Evolutionary conservation across 2,329 filamentous ascomycete genomes (phyloP).

Genomic region (Trichoderma sp.): DNA sequence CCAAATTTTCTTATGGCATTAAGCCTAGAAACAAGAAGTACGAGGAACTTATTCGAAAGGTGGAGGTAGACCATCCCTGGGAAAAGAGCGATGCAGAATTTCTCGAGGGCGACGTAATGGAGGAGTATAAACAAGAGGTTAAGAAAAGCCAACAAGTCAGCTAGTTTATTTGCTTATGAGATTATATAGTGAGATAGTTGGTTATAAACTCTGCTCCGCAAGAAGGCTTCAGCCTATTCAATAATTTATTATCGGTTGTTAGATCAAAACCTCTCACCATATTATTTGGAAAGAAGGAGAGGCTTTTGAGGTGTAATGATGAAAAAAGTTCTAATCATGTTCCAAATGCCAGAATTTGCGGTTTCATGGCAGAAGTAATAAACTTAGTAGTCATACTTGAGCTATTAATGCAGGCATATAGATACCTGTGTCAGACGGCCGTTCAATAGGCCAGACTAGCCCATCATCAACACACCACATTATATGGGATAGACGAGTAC

Average conservation of each 20-base stretch:
- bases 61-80: slow-evolving; percentile 9
- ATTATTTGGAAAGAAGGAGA: neutral
- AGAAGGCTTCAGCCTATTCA: neutral
- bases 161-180: neutral
- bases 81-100: neutral
- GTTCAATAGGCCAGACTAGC: neutral
- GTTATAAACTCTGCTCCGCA: neutral
- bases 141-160: neutral
- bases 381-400: too few species aligned
- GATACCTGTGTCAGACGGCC: neutral
- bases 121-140: neutral
- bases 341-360: too few species aligned
- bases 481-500: neutral
- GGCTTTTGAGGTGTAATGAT: neutral
- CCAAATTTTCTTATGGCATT: neutral
- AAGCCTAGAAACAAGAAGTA: neutral
- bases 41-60: neutral
- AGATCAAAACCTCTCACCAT: neutral
- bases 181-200: neutral
- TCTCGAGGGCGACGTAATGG: neutral
- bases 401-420: neutral
- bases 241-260: neutral
- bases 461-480: neutral
- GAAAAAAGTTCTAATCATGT: neutral
- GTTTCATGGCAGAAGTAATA: too few species aligned